Percentiles rank a stretch among this genome's conserved stretches.
Conservation (phyloP, 1,139 yeast genomes). For the Candida albicans region DNA sequence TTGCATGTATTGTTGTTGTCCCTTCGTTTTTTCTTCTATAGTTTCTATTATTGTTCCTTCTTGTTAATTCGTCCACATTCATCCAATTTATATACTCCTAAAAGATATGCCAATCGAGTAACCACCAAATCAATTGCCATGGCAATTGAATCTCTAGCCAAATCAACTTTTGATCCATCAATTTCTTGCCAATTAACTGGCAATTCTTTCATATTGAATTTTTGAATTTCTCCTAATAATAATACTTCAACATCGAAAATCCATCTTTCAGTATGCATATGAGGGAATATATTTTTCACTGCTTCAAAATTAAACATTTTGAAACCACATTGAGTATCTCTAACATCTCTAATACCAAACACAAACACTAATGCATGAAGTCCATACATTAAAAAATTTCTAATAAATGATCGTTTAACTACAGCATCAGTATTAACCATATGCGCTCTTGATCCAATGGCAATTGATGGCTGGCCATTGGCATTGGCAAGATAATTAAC, state of each 20-base stretch:
- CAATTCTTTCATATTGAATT: slow-evolving; percentile 67
- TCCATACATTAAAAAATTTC: slow-evolving; percentile 92
- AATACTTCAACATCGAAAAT: slow-evolving; percentile 94
- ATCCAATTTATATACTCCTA: slow-evolving; percentile 69
- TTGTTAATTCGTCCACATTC: slow-evolving; percentile 26
- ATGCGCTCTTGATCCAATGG: slow-evolving; percentile 94
- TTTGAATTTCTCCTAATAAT: slow-evolving; percentile 72
- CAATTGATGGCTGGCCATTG: slow-evolving; percentile 52
- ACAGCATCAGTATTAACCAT: slow-evolving; percentile 97
- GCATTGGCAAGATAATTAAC: slow-evolving; percentile 35
- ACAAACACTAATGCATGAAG: slow-evolving; percentile 81
- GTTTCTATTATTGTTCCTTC: slow-evolving; percentile 11
- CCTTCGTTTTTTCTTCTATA: background rate
- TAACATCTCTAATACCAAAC: slow-evolving; percentile 83
- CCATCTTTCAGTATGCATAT: slow-evolving; percentile 97
- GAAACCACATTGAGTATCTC: slow-evolving; percentile 97
- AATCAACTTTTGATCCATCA: slow-evolving; percentile 88
- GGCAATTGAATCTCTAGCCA: slow-evolving; percentile 84
- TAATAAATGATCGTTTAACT: slow-evolving; percentile 81
- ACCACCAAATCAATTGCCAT: slow-evolving; percentile 97
- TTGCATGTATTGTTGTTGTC: no score
- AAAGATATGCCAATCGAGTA: slow-evolving; percentile 80
- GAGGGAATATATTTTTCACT: slow-evolving; percentile 69
- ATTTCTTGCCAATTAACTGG: slow-evolving; percentile 97
- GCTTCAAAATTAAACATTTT: slow-evolving; percentile 81